Evolutionary conservation across 2,329 filamentous ascomycete genomes (phyloP), one percentile per base, ranked within the genome.

Genomic region (Blumeriella jaapii): DNA sequence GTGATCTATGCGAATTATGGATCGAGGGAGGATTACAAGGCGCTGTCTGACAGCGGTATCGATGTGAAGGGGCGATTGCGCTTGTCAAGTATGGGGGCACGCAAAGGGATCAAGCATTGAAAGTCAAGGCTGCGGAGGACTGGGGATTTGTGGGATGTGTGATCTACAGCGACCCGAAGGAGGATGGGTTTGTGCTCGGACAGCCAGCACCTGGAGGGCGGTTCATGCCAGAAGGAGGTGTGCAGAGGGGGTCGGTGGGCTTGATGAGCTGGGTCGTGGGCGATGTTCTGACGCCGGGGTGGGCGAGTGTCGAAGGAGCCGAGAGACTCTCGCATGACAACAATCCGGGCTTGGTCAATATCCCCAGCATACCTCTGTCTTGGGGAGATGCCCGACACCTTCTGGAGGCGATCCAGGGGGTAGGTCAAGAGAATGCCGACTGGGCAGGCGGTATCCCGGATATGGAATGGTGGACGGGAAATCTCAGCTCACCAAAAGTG

Each of bases 1-100:
- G 59, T 96, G 28, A 72, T 98, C 1, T 98, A 94, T 56, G 89
- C 81, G 34, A 95, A 96, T 59, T 93, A 87, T 52, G 93, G 91
- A 9, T 81, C 83, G 27, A 71, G 76, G 32, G 76, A 83, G 27
- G 91, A 98, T 55, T 96, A 93, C 55, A 68, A 81, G 54, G 63
- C 60, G 35, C 62, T 98, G 17, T 64, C 70, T 39, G 75, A 86
- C 35, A 71, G 71, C 44, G 82, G 78, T 0, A 69, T 96, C 41
- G 68, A 81, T 17, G 69, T 84, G 1, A 71, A 78, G 33, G 87
- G 9, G 78, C 85, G 3, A 85, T 98, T 52, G 86, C 78, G 1
- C 63, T 98, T 20, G 82, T 96, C 13, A 71, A 83, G 38, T 81
- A 91, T 55, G 78, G 81, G 48, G 85, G 84, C 20, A 73, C 74